Evolutionary conservation across 768 basidiomycete genomes (phyloP).

Genomic region (Amanita molliuscula): DNA sequence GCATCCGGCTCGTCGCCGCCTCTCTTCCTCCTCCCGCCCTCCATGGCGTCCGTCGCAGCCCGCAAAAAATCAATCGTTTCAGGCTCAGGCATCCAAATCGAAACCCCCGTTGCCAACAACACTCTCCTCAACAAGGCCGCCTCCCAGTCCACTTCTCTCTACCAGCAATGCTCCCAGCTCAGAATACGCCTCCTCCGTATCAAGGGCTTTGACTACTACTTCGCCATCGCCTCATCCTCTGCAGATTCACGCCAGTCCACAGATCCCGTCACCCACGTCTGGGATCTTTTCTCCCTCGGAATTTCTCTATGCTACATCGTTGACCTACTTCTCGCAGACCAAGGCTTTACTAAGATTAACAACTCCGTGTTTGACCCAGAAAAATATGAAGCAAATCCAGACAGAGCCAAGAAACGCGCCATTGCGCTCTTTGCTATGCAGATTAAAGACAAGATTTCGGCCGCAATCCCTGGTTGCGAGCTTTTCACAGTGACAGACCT

Average conservation of each 20-base stretch:
- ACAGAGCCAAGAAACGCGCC: constrained; percentile 82
- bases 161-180: constrained; percentile 82
- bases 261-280: constrained; percentile 90
- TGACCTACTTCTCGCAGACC: constrained; percentile 72
- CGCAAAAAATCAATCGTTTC: constrained; percentile 77
- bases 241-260: constrained; percentile 63
- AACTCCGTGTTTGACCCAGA: constrained; percentile 59
- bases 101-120: constrained; percentile 68
- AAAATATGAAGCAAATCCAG: constrained; percentile 57
- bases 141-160: constrained; percentile 80
- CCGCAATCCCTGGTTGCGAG: constrained; percentile 59
- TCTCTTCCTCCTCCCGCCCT: constrained; percentile 14
- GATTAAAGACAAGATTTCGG: constrained; percentile 51
- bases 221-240: constrained; percentile 41
- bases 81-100: constrained; percentile 54
- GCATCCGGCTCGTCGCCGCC: constrained; percentile 3
- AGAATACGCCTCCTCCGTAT: constrained; percentile 72
- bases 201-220: constrained; percentile 61
- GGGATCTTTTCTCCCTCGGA: constrained; percentile 90
- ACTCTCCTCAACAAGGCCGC: constrained; percentile 88
- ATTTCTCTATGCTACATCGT: constrained; percentile 93
- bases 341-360: constrained; percentile 46
- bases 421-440: constrained; percentile 90
- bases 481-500: constrained; percentile 89
- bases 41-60: constrained; percentile 48